Percentiles rank a stretch among this genome's conserved stretches.
These are phyloP conservation scores for Candida broadrunensis DNA, from an alignment of 805 yeast genomes.

Conservation along the genomic window DNA sequence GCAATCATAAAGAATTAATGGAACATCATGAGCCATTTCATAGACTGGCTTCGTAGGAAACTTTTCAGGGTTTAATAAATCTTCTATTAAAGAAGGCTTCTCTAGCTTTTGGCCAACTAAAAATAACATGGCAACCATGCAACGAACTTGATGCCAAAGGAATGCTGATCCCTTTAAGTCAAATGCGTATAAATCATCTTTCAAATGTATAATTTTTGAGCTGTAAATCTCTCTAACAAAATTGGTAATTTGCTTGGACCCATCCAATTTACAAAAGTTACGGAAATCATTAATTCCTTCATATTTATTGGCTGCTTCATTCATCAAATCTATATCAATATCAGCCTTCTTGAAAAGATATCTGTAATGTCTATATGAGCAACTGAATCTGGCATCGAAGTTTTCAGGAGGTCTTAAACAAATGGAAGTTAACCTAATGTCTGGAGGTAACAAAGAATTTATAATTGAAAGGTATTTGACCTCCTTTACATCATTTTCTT, in stretches of 20 bases:
- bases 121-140: conserved; percentile 85
- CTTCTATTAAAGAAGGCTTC: conserved; percentile 50
- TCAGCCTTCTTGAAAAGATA: conserved; percentile 63
- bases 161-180: conserved; percentile 87
- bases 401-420: conserved; percentile 77
- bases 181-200: conserved; percentile 57
- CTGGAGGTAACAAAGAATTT: conserved; percentile 76
- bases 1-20: conserved; percentile 85
- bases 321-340: conserved; percentile 67
- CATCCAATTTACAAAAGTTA: conserved; percentile 92
- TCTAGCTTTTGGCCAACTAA: conserved; percentile 80
- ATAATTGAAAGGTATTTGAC: conserved; percentile 72
- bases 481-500: conserved; percentile 61
- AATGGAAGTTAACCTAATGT: conserved; percentile 77
- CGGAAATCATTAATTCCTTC: conserved; percentile 87
- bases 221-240: conserved; percentile 61
- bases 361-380: conserved; percentile 80
- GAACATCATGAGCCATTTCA: conserved; percentile 87
- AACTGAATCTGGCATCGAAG: conserved; percentile 93
- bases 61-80: conserved; percentile 54
- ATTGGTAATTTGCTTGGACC: conserved; percentile 86
- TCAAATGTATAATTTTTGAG: conserved; percentile 43
- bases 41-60: conserved; percentile 72
- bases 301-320: conserved; percentile 57
- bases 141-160: conserved; percentile 96